Evolutionary conservation across 441 rosid genomes (phyloP), one percentile per base, ranked within the genome.

Genomic region (Viola pubescens): DNA sequence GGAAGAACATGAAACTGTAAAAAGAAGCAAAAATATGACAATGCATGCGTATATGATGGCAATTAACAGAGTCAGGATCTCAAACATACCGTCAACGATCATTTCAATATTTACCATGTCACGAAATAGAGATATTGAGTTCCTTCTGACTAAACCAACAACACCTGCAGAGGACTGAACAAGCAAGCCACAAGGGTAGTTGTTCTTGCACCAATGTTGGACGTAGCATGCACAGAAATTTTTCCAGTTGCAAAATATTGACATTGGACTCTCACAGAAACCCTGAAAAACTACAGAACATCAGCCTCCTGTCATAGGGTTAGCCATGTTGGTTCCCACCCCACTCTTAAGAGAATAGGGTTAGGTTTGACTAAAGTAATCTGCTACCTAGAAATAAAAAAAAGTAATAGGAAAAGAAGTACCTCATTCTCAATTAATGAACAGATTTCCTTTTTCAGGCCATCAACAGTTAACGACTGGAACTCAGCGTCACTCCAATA

Each of bases 401-500:
- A 13, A 50, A 45, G 19, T 34, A 11, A 54, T 52, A 52, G 59
- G 19, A 38, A 14, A 54, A 58, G 37, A 54, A 52, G 10, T 49
- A 86, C 99, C 98, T 91, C 92, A 62, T 85, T 77, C 65, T 88
- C 96, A 73, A 91, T 84, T 56, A 94, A 68, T 48, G 81, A 75
- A 72, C 81, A 71, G 54, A 94, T 82, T 77, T 88, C 99, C 76
- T 79, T 87, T 74, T 80, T 89, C 57, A 94, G 77, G 71, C 86
- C 96, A 76, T 82, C 94, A 64, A 78, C 82, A 62, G 88, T 88
- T 71, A 91, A 72, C 58, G 90, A 81, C 70, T 75, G 89, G 76
- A 91, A 89, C 81, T 94, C 99, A 60, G 87, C 67, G 61, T 87
- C 94, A 64, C 85, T 81, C 90, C 87, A 87, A 56, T 79, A 89